phyloP scores from a whole-genome alignment of 768 basidiomycete genomes.

The Trametopsis cervina region DNA sequence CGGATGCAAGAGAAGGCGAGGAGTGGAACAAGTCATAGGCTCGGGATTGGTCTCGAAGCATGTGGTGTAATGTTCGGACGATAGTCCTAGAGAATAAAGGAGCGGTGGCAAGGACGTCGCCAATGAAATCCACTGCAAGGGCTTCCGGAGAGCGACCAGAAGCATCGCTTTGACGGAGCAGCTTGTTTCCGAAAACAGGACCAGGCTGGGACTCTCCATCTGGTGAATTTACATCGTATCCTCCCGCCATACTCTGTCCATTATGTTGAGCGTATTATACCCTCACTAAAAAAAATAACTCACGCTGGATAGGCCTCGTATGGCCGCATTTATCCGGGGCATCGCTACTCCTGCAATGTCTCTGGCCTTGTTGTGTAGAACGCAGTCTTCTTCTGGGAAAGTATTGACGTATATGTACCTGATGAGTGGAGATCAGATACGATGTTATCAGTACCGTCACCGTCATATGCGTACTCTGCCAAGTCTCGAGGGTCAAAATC shows the following conservation, averaged over 20 bases:
- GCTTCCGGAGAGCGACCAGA: conserved; percentile 8
- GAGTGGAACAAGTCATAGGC: conserved; percentile 4
- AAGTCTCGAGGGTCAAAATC: conserved; percentile 18
- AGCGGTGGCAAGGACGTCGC: conserved; percentile 14
- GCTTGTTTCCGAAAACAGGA: not conserved
- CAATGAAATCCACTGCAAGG: conserved; percentile 16
- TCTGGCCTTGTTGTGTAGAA: not conserved
- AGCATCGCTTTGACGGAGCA: not conserved
- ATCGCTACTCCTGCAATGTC: not conserved
- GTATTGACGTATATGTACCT: conserved; percentile 20
- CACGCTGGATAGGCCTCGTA: not conserved
- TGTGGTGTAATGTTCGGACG: conserved; percentile 19
- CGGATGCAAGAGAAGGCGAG: not conserved
- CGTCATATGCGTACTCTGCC: conserved; percentile 15
- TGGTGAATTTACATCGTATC: not conserved
- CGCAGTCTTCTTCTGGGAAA: conserved; percentile 12
- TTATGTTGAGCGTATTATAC: too few relatives aligned
- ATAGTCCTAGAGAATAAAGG: conserved; percentile 11
- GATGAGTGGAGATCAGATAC: too few relatives aligned
- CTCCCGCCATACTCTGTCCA: not conserved
- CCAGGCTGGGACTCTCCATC: not conserved
- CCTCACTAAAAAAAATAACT: not conserved
- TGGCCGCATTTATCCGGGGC: not conserved
- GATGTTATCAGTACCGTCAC: not conserved
- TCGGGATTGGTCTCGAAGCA: conserved; percentile 9